Evolutionary conservation across 2,329 filamentous ascomycete genomes (phyloP).

Genomic region (Didymella segeticola): DNA sequence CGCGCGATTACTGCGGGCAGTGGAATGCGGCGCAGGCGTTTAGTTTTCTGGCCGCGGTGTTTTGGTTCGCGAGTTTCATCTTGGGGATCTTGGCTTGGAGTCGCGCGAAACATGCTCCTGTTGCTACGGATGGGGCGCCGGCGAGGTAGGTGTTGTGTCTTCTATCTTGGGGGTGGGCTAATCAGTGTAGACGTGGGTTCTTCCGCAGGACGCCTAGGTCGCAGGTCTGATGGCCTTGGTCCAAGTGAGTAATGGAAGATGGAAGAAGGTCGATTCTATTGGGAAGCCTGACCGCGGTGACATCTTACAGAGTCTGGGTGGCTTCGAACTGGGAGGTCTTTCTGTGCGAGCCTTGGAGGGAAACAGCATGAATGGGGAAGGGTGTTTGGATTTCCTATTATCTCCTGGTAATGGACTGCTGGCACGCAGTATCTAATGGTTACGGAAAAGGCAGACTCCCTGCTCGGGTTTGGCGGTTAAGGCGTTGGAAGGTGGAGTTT

Average conservation of each 20-base stretch:
- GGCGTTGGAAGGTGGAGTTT: background rate
- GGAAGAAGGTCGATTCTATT: too few species aligned
- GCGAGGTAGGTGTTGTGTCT: background rate
- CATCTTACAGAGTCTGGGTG: background rate
- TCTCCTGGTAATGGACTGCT: background rate
- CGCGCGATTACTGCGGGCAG: constrained; percentile 62
- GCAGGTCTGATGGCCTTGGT: background rate
- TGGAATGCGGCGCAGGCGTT: constrained; percentile 77
- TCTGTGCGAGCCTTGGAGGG: background rate
- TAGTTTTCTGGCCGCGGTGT: constrained; percentile 71
- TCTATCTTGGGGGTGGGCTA: background rate
- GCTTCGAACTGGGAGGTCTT: background rate
- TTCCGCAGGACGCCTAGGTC: background rate
- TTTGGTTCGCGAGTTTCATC: constrained; percentile 63
- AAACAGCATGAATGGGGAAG: background rate
- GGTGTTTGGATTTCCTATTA: background rate
- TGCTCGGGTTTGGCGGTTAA: background rate
- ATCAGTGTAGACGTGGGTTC: constrained; percentile 3
- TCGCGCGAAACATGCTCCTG: background rate
- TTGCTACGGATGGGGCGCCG: background rate
- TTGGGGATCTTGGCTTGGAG: constrained; percentile 22
- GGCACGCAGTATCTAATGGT: background rate
- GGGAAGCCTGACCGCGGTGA: background rate
- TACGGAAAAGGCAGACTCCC: background rate
- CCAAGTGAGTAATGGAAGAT: background rate